Evolutionary conservation across 2,329 filamentous ascomycete species (phyloP), one percentile per base, ranked within the genome.

Genomic region (Rutstroemia sp.): DNA sequence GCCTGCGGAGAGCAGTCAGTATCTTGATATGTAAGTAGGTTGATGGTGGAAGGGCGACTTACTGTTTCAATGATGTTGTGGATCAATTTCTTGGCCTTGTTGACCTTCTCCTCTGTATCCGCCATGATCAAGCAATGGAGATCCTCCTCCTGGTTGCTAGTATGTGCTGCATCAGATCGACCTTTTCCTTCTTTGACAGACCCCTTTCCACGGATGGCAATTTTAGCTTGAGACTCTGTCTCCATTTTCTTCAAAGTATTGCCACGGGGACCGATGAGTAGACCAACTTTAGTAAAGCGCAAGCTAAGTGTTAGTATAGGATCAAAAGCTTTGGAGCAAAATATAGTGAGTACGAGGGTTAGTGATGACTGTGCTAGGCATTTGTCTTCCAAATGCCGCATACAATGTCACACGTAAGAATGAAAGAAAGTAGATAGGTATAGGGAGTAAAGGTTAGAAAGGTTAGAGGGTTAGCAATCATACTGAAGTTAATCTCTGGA

Each of bases 401-500:
- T 65, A 62, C 65, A 68, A 54, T 58, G 70, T 71, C 69, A 73
- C 69, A 72, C 67, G 68, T 44, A 19, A 59, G 65, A 68, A 71
- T 64, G 68, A 72, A 75, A 73, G 77, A 75, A 77, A 59, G 39
- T 23, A 41, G 30, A 46, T 27, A 41, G 23, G 34, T 44, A 37
- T 69, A 71, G 48, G 58, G 62, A 69, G 64, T 42, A 68, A 70
- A 69, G 70, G 75, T 88, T 86, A 88, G 84, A 82, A 80, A 74
- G 78, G 84, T 88, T 87, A 86, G 84, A 91, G 90, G 91, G 90
- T 96, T 96, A 96, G 92, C 87, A 92, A 94, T 92, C 92, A 92
- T 96, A 99, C 94, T 99, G 90, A 99, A 99, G 87, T 99, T 99
- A 86, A 99, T 97, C 76, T 99, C 94, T 81, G 94, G 94, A 75